A percentile compares a stretch with the other conserved stretches of the same genome.
These are phyloP conservation scores for Dryas integrifolia DNA, from an alignment of 331 rosid genomes.

Conservation along the genomic window DNA sequence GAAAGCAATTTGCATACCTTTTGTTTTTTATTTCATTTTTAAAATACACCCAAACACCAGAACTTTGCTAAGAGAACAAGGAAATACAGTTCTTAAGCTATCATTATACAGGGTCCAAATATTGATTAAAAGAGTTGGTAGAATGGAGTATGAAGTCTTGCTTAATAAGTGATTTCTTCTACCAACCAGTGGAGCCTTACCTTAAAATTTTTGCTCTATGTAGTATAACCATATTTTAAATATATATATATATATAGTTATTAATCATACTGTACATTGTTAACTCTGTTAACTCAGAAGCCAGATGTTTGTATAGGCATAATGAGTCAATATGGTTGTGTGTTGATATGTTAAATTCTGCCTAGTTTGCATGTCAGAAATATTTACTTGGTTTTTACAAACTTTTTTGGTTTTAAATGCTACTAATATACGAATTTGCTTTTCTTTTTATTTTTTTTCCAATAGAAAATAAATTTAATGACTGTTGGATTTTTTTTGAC, in stretches of 20 bases:
- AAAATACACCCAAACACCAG: not conserved
- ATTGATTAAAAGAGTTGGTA: not conserved
- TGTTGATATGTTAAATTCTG: not conserved
- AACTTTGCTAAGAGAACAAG: not conserved
- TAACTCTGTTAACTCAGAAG: not conserved
- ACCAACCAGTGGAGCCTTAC: not conserved
- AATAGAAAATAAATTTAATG: not conserved
- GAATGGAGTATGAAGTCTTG: too few relatives aligned
- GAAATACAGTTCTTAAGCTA: not conserved
- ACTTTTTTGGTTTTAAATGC: not conserved
- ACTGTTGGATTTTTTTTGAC: slow-evolving; percentile 3
- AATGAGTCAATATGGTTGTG: too few relatives aligned
- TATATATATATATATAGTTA: too few relatives aligned
- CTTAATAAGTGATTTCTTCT: not conserved
- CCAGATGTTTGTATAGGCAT: not conserved
- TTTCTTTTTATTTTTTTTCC: not conserved
- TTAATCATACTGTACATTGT: too few relatives aligned
- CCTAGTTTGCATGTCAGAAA: not conserved
- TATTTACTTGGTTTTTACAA: not conserved
- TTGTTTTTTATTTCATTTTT: not conserved
- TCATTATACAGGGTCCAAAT: not conserved
- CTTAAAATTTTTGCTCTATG: not conserved
- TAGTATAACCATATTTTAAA: too few relatives aligned
- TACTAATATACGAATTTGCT: not conserved
- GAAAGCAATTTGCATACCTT: too few relatives aligned